These are phyloP conservation scores for Myochromella boudieri DNA, from an alignment of 768 basidiomycete species.

Conservation along the genomic window DNA sequence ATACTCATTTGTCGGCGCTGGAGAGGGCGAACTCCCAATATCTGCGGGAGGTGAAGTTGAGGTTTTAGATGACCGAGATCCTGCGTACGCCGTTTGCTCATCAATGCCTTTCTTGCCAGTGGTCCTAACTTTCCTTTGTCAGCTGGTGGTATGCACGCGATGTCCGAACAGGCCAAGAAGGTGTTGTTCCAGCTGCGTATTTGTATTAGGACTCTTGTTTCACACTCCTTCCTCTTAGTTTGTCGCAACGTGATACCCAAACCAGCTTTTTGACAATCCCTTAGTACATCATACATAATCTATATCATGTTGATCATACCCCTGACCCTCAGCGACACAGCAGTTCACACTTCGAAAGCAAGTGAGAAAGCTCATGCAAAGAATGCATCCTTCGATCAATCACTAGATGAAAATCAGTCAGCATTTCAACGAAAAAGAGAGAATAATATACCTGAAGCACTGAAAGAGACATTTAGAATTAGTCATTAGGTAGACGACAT, in stretches of 20 bases:
- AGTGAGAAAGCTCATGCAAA: no score
- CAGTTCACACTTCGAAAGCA: no score
- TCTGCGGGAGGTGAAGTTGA: constrained; percentile 70
- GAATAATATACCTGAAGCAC: constrained; percentile 19
- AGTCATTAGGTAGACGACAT: not conserved
- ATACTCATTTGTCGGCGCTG: constrained; percentile 78
- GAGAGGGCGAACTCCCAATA: constrained; percentile 76
- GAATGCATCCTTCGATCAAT: no score
- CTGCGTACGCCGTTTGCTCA: constrained; percentile 55
- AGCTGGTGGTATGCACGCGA: constrained; percentile 97
- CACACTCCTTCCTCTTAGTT: constrained; percentile 15
- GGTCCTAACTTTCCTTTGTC: constrained; percentile 17
- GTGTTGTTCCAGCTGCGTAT: constrained; percentile 91
- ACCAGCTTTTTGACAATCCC: constrained; percentile 12
- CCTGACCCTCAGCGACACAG: not conserved
- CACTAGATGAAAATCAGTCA: constrained; percentile 6
- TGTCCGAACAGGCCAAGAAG: constrained; percentile 74
- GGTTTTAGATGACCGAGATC: constrained; percentile 77
- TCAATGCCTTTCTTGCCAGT: not conserved
- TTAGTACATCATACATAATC: constrained; percentile 6
- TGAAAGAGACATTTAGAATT: not conserved
- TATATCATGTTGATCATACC: not conserved
- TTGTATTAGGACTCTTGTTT: constrained; percentile 62
- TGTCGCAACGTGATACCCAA: constrained; percentile 18
- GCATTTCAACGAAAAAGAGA: not conserved